These are phyloP conservation scores for Linnemannia schmuckeri DNA, from an alignment of 192 early-diverging fungal species.

Conservation along the genomic window DNA sequence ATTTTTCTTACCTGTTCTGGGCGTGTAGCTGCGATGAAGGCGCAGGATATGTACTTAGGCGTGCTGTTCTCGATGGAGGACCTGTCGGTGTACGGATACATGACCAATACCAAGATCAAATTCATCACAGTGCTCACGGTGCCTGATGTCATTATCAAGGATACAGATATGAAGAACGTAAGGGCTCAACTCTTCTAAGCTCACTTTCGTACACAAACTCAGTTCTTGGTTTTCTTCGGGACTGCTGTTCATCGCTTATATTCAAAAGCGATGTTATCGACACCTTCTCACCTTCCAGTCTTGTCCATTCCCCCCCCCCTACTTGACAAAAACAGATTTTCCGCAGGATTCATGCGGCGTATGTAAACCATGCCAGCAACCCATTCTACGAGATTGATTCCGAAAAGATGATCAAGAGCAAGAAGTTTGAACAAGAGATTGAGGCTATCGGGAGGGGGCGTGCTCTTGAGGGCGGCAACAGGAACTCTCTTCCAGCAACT, in stretches of 20 bases:
- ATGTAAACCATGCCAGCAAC: conserved; percentile 83
- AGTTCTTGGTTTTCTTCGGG: background rate
- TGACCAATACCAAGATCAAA: conserved; percentile 89
- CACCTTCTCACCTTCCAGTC: background rate
- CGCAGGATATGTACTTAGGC: conserved; percentile 88
- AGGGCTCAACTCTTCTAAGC: background rate
- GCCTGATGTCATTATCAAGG: conserved; percentile 81
- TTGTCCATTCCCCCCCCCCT: background rate
- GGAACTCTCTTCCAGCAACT: conserved; percentile 21
- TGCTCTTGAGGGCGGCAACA: conserved; percentile 46
- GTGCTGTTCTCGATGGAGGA: conserved; percentile 92
- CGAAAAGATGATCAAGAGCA: conserved; percentile 65
- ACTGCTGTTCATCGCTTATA: too few species aligned
- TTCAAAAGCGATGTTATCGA: too few species aligned
- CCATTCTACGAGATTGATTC: conserved; percentile 86
- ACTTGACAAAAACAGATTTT: conserved; percentile 69
- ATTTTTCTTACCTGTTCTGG: background rate
- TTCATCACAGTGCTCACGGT: conserved; percentile 77
- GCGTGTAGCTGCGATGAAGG: conserved; percentile 66
- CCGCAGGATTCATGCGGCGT: conserved; percentile 86
- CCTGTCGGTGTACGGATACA: conserved; percentile 90
- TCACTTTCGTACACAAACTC: conserved; percentile 3
- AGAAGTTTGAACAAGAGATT: conserved; percentile 68
- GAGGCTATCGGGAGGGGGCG: conserved; percentile 65
- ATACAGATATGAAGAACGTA: conserved; percentile 86